These are phyloP conservation scores for Microbotryum silenes-acaulis DNA, from an alignment of 1,284 basidiomycete genomes.

Conservation along the genomic window DNA sequence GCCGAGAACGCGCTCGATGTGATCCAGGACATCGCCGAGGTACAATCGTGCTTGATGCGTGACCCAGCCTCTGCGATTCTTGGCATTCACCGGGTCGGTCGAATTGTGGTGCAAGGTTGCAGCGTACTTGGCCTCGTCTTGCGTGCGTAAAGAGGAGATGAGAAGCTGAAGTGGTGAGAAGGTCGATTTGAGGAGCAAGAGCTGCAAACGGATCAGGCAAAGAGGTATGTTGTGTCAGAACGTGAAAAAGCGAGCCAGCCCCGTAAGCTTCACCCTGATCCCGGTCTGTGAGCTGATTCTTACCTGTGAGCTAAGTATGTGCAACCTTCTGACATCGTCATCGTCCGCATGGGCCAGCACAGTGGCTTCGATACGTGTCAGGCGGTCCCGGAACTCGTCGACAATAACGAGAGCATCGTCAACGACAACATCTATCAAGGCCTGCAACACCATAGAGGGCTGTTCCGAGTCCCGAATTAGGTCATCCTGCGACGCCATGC, in stretches of 20 bases:
- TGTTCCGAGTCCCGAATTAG: slow-evolving; percentile 24
- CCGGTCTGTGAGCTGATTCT: too few relatives aligned
- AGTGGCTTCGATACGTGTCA: slow-evolving; percentile 14
- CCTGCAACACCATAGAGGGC: slow-evolving; percentile 19
- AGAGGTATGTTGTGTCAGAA: background rate
- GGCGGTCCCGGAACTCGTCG: slow-evolving; percentile 21
- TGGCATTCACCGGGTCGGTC: background rate
- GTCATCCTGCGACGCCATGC: slow-evolving; percentile 12
- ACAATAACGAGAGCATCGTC: slow-evolving; percentile 12
- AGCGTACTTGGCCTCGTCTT: slow-evolving; percentile 26
- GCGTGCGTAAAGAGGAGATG: slow-evolving; percentile 12
- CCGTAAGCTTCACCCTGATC: too few relatives aligned
- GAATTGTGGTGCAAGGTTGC: slow-evolving; percentile 9
- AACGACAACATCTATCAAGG: slow-evolving; percentile 15
- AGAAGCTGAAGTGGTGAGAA: slow-evolving; percentile 17
- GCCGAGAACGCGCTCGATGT: slow-evolving; percentile 14
- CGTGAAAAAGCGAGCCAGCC: background rate
- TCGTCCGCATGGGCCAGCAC: background rate
- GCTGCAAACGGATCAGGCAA: slow-evolving; percentile 21
- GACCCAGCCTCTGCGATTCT: background rate
- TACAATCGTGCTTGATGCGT: background rate
- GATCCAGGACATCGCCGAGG: slow-evolving; percentile 23
- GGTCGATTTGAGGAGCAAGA: slow-evolving; percentile 28
- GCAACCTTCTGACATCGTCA: too few relatives aligned
- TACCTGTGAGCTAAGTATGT: too few relatives aligned